A percentile compares a stretch with the other conserved stretches of the same genome.
Conservation (phyloP, 257 asterid genomes). For the Solanum lycopersicoides region DNA sequence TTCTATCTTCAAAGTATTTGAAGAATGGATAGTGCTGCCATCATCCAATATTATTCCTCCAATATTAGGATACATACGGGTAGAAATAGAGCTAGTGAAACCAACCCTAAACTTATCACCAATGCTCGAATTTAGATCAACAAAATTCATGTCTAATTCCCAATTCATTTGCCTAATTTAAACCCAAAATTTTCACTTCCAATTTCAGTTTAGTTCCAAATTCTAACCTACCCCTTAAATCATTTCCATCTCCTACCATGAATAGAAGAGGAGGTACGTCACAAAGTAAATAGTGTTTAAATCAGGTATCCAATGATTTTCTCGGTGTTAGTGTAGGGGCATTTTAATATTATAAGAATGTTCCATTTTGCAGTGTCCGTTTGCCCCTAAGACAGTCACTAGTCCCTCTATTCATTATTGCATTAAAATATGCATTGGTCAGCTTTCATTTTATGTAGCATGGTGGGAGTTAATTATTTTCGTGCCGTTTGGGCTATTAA, state of each 20-base stretch:
- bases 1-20: constrained; percentile 7
- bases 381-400: too few relatives aligned
- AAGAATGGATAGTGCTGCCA: constrained; percentile 8
- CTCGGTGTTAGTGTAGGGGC: too few relatives aligned
- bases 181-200: neutral
- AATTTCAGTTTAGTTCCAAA: neutral
- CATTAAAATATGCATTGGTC: too few relatives aligned
- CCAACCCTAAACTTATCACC: constrained; percentile 37
- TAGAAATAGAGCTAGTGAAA: constrained; percentile 16
- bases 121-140: neutral
- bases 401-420: too few relatives aligned
- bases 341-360: too few relatives aligned
- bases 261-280: neutral
- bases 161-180: too few relatives aligned
- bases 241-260: neutral
- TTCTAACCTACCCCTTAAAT: neutral
- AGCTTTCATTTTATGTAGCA: too few relatives aligned
- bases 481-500: too few relatives aligned
- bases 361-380: too few relatives aligned
- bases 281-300: neutral
- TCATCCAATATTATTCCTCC: constrained; percentile 13
- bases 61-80: constrained; percentile 4
- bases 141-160: too few relatives aligned
- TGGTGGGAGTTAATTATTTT: too few relatives aligned
- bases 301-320: neutral